These are phyloP conservation scores for Asterochloris sp. DNA, from an alignment of 139 green algal species.

Conservation along the genomic window DNA sequence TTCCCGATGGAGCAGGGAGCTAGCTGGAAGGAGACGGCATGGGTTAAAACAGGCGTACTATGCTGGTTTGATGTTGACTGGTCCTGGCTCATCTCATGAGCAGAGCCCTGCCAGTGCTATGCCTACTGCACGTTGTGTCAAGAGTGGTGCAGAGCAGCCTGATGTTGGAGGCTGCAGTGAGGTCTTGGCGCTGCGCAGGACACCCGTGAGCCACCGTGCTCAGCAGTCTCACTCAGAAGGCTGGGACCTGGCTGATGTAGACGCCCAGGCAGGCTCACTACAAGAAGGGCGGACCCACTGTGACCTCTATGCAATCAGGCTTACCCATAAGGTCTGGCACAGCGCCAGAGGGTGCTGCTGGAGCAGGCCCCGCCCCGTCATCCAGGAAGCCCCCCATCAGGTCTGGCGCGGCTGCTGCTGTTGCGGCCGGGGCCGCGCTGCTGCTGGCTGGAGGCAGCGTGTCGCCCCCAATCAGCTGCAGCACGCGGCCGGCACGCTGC, in stretches of 20 bases:
- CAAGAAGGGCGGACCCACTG: neutral
- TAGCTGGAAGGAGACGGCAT: neutral
- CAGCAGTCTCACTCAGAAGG: neutral
- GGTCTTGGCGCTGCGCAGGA: neutral
- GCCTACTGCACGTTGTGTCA: neutral
- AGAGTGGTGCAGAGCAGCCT: neutral
- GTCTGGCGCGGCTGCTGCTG: slow-evolving; percentile 1
- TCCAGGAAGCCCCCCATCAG: slow-evolving; percentile 18
- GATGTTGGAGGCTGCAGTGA: neutral
- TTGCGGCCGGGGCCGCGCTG: neutral
- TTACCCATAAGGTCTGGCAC: neutral
- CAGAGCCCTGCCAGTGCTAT: neutral
- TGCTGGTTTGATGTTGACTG: neutral
- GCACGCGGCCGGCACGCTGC: slow-evolving; percentile 35
- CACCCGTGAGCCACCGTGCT: neutral
- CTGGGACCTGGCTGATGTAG: neutral
- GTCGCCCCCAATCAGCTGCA: slow-evolving; percentile 33
- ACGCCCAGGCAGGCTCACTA: neutral
- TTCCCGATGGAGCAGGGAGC: neutral
- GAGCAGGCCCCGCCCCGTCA: neutral
- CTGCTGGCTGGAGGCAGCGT: neutral
- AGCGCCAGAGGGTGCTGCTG: neutral
- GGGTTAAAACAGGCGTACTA: neutral
- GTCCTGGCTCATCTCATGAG: neutral
- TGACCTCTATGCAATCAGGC: neutral